Conservation (phyloP, 352 stramenopile genomes). For the Globisporangium nagaii region DNA sequence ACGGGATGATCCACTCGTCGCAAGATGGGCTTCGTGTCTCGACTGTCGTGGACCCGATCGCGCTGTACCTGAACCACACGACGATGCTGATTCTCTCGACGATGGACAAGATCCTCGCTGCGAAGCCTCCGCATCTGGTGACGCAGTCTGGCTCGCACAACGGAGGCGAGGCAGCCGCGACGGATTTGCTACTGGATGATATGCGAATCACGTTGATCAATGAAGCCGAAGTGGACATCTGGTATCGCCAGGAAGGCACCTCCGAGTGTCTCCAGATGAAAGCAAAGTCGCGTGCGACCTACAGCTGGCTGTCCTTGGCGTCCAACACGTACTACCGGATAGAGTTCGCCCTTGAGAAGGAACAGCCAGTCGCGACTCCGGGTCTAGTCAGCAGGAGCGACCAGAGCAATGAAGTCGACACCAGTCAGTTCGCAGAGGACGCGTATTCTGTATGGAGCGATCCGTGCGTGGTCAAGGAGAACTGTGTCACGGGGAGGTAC, state of each 20-base stretch:
- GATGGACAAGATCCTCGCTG: slow-evolving; percentile 38
- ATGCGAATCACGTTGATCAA: slow-evolving; percentile 67
- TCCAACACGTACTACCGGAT: slow-evolving; percentile 43
- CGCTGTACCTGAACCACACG: slow-evolving; percentile 65
- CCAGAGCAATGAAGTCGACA: not conserved
- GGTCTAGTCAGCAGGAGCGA: too few species aligned
- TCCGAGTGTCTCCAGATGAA: slow-evolving; percentile 40
- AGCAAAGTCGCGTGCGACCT: slow-evolving; percentile 24
- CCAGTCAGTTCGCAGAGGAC: not conserved
- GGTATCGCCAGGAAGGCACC: slow-evolving; percentile 65
- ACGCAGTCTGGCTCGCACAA: not conserved
- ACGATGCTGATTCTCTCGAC: slow-evolving; percentile 58
- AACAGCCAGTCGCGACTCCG: not conserved
- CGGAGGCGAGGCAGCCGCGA: not conserved
- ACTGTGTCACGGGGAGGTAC: slow-evolving; percentile 48
- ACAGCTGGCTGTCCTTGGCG: slow-evolving; percentile 69
- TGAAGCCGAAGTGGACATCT: slow-evolving; percentile 29
- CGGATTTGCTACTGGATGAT: slow-evolving; percentile 28
- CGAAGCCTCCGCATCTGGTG: not conserved
- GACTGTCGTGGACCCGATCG: slow-evolving; percentile 39
- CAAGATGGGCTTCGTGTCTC: slow-evolving; percentile 33
- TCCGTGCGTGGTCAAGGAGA: slow-evolving; percentile 59
- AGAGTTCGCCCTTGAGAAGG: slow-evolving; percentile 41
- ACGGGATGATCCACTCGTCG: slow-evolving; percentile 31
- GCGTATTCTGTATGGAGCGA: slow-evolving; percentile 42